Conservation (phyloP, 257 asterid genomes). For the Nicotiana paniculata region DNA sequence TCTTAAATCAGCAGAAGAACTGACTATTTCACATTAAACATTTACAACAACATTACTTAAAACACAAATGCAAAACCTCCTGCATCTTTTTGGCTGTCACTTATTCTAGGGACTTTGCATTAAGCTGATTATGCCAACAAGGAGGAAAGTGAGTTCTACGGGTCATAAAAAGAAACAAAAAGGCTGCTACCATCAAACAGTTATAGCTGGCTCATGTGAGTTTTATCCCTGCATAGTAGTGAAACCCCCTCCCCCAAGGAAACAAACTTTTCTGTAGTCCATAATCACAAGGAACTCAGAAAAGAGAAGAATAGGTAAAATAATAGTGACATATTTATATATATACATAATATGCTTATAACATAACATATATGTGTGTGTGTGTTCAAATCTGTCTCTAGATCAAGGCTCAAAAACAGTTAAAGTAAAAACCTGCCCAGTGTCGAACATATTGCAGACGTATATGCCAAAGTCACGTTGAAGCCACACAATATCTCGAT, state of each 20-base stretch:
- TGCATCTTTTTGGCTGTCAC: background rate
- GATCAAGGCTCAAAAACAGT: background rate
- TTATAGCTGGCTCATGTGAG: background rate
- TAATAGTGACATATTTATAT: background rate
- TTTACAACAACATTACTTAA: background rate
- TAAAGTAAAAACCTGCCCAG: slow-evolving; percentile 73
- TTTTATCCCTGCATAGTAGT: background rate
- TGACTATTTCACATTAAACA: background rate
- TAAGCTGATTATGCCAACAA: background rate
- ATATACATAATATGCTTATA: no score
- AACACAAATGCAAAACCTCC: background rate
- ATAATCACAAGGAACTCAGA: background rate
- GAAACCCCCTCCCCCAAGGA: background rate
- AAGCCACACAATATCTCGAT: slow-evolving; percentile 88
- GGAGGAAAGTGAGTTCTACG: background rate
- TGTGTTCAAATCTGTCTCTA: background rate
- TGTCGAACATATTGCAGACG: slow-evolving; percentile 94
- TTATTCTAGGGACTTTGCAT: background rate
- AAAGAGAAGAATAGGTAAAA: background rate
- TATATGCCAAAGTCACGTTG: slow-evolving; percentile 95
- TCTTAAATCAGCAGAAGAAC: background rate
- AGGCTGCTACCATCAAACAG: background rate
- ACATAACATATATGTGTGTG: no score
- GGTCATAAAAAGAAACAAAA: no score
- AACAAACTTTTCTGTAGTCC: background rate